Base-by-base conservation (phyloP, 169 alveolate genomes). In the Plasmodium adleri region DNA sequence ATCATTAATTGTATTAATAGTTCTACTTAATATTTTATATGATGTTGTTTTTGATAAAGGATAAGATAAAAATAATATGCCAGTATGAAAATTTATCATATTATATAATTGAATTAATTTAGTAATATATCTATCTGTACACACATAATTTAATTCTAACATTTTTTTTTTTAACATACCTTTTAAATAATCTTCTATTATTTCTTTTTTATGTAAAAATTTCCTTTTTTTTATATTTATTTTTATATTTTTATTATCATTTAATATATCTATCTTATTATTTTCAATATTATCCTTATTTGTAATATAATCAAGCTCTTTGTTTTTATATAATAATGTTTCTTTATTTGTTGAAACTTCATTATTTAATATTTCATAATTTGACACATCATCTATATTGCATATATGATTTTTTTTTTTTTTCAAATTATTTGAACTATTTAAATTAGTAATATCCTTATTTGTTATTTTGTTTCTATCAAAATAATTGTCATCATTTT, bases 21-120 rank as follows among this genome's bases (percentile, higher is more conserved):
- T 83, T 83, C 83, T 83, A 13, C 39, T 56, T 58, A 83, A 83
- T 4, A 83, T 68, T 39, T 83, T 83, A 20, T 83, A 83, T 0
- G 85, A 83, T n/a, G 91, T 83, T 47, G 85, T 68, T 63, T 83
- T 83, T 24, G 91, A 83, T 45, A 83, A 72, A 13, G 91, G 91
- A 49, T 67, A 83, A 5, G 91, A 83, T 50, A 83, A 72, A 72
- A 83, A 83, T 58, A 83, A 72, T 12, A 83, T 50, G 1, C 91
- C 91, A 49, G 91, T 83, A 28, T 83, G 85, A 12, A 83, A 83
- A 12, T 83, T 67, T 56, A 83, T 83, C 91, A 83, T 83, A 45
- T 83, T 83, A 47, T 83, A 83, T n/a, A 83, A 50, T 32, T 83
- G 91, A 83, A 83, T 83, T 56, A 83, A 54, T 68, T 83, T 83